phyloP scores from a whole-genome alignment of 257 asterid genomes.

The Galeopsis tetrahit region DNA sequence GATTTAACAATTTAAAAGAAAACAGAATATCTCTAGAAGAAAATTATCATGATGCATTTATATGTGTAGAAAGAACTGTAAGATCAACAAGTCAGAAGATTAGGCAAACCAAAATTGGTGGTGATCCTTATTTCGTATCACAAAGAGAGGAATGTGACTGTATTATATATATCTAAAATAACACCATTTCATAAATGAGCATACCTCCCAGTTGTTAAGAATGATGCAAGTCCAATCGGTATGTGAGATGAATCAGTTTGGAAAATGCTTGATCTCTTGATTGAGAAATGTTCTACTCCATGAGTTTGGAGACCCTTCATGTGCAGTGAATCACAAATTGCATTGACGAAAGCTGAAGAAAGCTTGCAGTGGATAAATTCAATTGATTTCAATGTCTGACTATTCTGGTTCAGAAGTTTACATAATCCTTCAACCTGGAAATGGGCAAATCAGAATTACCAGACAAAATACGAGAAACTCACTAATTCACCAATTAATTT shows the following conservation, averaged over 20 bases:
- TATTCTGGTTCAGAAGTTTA: slow-evolving; percentile 69
- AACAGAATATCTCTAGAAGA: not conserved
- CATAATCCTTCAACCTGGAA: slow-evolving; percentile 89
- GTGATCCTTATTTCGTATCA: not conserved
- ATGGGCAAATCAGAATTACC: slow-evolving; percentile 35
- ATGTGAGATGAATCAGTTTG: slow-evolving; percentile 51
- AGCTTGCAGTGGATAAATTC: slow-evolving; percentile 90
- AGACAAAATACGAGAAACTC: slow-evolving; percentile 30
- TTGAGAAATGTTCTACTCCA: slow-evolving; percentile 78
- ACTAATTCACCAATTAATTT: slow-evolving; percentile 12
- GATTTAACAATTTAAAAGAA: not conserved
- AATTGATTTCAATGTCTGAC: slow-evolving; percentile 65
- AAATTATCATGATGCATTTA: not conserved
- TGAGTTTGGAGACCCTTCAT: slow-evolving; percentile 60
- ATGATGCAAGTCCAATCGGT: slow-evolving; percentile 65
- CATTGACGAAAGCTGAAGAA: slow-evolving; percentile 60
- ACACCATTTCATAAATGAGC: slow-evolving; percentile 18
- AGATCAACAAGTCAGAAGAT: slow-evolving; percentile 6
- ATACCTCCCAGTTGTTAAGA: slow-evolving; percentile 82
- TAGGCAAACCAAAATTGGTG: slow-evolving; percentile 7
- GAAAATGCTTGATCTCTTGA: slow-evolving; percentile 82
- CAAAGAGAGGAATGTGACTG: not conserved
- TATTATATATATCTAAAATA: slow-evolving; percentile 13
- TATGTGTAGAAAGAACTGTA: not conserved
- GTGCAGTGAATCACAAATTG: slow-evolving; percentile 67